Base-by-base conservation (phyloP, 1,139 yeast genomes). In the Saccharomyces pastorianus region DNA sequence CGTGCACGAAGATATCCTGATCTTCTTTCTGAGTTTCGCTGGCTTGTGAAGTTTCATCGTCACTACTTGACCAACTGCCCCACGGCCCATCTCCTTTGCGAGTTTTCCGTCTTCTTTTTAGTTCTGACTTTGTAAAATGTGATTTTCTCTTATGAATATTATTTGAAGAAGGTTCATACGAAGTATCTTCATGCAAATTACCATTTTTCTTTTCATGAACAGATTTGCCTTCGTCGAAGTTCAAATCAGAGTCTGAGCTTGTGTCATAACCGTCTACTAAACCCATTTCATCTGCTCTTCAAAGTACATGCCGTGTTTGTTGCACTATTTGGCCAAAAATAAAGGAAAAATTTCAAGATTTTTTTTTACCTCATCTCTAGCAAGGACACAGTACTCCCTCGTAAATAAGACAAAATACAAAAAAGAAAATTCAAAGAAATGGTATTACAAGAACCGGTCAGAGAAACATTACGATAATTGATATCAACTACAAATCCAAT, bases 1-100 rank as follows among this genome's bases (percentile, higher is more conserved):
- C 62, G 5, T 58, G 64, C 6, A 56, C 62, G 0, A 84, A 85
- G 87, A 88, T 83, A 0, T 89, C 87, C 0, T 88, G 88, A 46
- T 60, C 69, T 17, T 59, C 66, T 3, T 55, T 61, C 3, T 58
- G 66, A 7, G 55, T 62, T 0, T 84, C 85, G 85, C 87, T 83
- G 0, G 88, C 85, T 0, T 86, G 87, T 47, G 66, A 62, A 59
- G 76, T 82, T 4, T 75, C 77, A 38, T 69, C 67, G 14, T 72
- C 76, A 5, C 78, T 83, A 29, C 49, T 55, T 20, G 62, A 57
- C 66, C 73, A 74, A 2, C 65, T 61, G 1, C 76, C 78, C 80
- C 80, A 77, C 0, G 80, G 80, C 1, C 77, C 77, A 38, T 64
- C 56, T 3, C 60, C 58, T 13, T 59, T 61, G 14, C 70, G 53